Evolutionary conservation across 805 yeast species (phyloP).

Genomic region (Pichia gijzeniarum): DNA sequence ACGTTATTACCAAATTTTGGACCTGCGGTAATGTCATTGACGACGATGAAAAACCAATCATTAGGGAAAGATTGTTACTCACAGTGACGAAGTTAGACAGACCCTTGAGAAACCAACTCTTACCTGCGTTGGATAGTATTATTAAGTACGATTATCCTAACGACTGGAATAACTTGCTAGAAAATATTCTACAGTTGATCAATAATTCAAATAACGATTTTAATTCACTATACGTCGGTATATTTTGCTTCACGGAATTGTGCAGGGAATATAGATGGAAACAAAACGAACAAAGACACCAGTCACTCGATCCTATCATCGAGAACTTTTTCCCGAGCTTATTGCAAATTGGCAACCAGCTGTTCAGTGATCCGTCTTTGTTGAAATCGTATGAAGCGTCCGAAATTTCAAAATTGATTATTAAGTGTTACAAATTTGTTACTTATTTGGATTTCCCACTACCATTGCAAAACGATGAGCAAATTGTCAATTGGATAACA

Average conservation of each 20-base stretch:
- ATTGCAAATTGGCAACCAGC: slow-evolving; percentile 56
- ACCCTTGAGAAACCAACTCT: slow-evolving; percentile 39
- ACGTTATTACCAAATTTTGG: slow-evolving; percentile 68
- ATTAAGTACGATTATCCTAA: slow-evolving; percentile 36
- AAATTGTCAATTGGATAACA: slow-evolving; percentile 62
- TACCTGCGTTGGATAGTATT: slow-evolving; percentile 47
- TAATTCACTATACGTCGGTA: slow-evolving; percentile 52
- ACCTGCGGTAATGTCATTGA: slow-evolving; percentile 38
- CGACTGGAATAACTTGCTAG: slow-evolving; percentile 52
- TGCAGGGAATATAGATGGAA: slow-evolving; percentile 74
- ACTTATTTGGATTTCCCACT: slow-evolving; percentile 75
- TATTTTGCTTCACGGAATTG: slow-evolving; percentile 69
- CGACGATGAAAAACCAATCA: slow-evolving; percentile 65
- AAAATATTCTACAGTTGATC: slow-evolving; percentile 41
- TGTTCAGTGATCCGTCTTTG: slow-evolving; percentile 31
- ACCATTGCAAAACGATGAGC: slow-evolving; percentile 48
- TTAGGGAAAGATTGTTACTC: slow-evolving; percentile 61
- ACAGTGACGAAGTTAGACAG: slow-evolving; percentile 49
- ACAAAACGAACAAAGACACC: slow-evolving; percentile 46
- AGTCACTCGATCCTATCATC: slow-evolving; percentile 53
- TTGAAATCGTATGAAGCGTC: slow-evolving; percentile 36
- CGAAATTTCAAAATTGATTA: slow-evolving; percentile 67
- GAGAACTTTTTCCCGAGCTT: slow-evolving; percentile 61
- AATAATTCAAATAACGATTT: slow-evolving; percentile 35
- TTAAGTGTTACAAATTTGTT: slow-evolving; percentile 77